These are phyloP conservation scores for Penicillium frequentans DNA, from an alignment of 2,329 filamentous ascomycete species.

Conservation along the genomic window DNA sequence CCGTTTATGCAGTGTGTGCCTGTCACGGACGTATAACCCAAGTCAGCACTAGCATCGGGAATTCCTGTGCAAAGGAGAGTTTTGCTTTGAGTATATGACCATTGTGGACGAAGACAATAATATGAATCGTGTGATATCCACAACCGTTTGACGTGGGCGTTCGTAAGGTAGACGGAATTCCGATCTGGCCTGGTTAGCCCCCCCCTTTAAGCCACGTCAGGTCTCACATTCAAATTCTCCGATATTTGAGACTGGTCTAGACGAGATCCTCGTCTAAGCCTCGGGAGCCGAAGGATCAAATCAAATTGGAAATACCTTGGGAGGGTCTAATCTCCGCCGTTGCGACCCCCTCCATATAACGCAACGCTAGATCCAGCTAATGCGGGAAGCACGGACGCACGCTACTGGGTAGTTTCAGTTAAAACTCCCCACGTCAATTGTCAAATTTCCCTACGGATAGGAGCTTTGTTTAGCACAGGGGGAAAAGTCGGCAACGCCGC, in stretches of 20 bases:
- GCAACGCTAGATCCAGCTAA: constrained; percentile 21
- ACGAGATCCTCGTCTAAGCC: not conserved
- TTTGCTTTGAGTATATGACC: too few species aligned
- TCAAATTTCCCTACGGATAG: not conserved
- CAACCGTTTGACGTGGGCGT: not conserved
- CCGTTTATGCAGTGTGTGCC: not conserved
- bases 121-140: not conserved
- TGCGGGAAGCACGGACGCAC: constrained; percentile 29
- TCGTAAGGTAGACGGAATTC: not conserved
- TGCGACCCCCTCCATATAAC: constrained; percentile 5
- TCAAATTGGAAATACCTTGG: not conserved
- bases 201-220: not conserved
- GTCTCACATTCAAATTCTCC: not conserved
- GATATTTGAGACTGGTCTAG: not conserved
- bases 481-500: constrained; percentile 2
- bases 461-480: not conserved
- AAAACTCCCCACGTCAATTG: constrained; percentile 6
- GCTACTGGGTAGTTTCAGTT: constrained; percentile 31
- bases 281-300: not conserved
- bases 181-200: not conserved
- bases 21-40: constrained; percentile 2
- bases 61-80: not conserved
- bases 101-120: too few species aligned
- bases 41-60: constrained; percentile 13
- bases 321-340: constrained; percentile 16